Conservation (phyloP, 2,329 filamentous ascomycete species). For the Fusarium duplospermum region DNA sequence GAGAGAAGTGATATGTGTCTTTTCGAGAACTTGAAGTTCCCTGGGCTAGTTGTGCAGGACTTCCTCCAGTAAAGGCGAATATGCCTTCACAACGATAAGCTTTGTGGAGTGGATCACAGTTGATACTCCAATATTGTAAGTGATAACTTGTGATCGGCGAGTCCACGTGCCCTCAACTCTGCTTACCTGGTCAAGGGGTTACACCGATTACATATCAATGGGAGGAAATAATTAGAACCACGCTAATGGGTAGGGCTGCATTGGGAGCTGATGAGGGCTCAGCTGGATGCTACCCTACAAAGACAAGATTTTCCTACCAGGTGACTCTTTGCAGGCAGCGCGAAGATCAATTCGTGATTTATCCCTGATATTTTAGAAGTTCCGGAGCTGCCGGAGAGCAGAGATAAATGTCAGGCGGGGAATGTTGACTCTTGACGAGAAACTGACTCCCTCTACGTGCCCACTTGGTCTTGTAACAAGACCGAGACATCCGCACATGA, state of each 20-base stretch:
- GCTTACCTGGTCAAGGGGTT: background rate
- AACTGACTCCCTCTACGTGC: background rate
- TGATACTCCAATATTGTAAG: slow-evolving; percentile 1
- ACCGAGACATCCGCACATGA: slow-evolving; percentile 2
- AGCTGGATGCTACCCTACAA: slow-evolving; percentile 18
- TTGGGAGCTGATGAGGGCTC: slow-evolving; percentile 10
- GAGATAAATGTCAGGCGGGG: background rate
- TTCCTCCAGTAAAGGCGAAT: background rate
- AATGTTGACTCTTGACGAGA: background rate
- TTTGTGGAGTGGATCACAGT: background rate
- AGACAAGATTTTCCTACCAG: slow-evolving; percentile 2
- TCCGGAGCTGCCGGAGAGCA: slow-evolving; percentile 12
- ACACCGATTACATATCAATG: background rate
- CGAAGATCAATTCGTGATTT: slow-evolving; percentile 4
- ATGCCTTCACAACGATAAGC: background rate
- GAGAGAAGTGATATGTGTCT: background rate
- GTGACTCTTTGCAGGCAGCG: slow-evolving; percentile 2
- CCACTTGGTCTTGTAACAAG: background rate
- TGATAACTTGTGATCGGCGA: background rate
- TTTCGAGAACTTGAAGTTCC: background rate
- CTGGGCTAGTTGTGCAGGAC: background rate
- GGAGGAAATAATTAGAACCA: background rate
- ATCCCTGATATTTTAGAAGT: background rate
- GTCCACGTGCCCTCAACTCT: background rate
- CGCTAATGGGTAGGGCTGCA: slow-evolving; percentile 19